Evolutionary conservation across 75 land plant species (phyloP).

Genomic region (Pinus taeda): DNA sequence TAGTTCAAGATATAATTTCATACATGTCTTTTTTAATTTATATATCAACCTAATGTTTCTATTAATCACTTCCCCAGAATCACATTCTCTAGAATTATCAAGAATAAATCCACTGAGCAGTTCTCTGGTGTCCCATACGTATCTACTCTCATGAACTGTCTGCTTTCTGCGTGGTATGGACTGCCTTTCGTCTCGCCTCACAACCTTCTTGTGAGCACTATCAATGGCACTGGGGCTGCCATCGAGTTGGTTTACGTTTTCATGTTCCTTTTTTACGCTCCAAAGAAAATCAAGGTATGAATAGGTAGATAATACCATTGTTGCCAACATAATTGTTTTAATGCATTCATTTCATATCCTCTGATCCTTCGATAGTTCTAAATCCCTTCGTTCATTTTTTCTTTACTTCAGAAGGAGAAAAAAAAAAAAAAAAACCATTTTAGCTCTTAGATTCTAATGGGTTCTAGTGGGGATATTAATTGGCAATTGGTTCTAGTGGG

Average conservation of each 20-base stretch:
- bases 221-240: slow-evolving; percentile 74
- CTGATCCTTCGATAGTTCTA: no score
- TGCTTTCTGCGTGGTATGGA: slow-evolving; percentile 82
- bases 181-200: slow-evolving; percentile 49
- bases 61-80: slow-evolving; percentile 38
- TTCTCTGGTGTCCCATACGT: slow-evolving; percentile 93
- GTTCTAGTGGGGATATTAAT: no score
- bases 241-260: slow-evolving; percentile 58
- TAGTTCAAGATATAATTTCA: neutral
- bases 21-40: neutral
- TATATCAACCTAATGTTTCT: no score
- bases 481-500: neutral
- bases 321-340: neutral
- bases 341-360: no score
- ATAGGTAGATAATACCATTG: neutral
- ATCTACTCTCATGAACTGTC: slow-evolving; percentile 76
- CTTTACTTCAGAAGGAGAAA: no score
- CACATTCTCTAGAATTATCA: slow-evolving; percentile 69
- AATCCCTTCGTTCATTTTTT: no score
- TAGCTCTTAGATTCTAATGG: no score
- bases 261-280: slow-evolving; percentile 56
- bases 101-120: slow-evolving; percentile 63
- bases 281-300: slow-evolving; percentile 35
- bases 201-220: slow-evolving; percentile 61
- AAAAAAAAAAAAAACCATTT: no score